phyloP scores from a whole-genome alignment of 192 early-diverging fungal species.

The Mortierella antarctica region DNA sequence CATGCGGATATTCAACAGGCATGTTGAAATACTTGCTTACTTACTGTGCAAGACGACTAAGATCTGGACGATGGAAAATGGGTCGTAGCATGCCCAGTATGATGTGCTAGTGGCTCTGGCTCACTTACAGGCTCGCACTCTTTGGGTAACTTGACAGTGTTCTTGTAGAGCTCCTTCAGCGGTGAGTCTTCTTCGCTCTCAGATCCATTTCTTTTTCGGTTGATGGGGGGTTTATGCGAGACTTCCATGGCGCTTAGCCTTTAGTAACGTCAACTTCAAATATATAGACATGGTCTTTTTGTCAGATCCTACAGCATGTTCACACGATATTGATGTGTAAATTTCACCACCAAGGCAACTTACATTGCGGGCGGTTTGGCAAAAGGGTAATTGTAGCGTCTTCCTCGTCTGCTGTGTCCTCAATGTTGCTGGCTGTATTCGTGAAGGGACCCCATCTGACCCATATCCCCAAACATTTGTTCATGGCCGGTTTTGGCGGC shows the following conservation, averaged over 20 bases:
- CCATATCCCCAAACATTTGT: no score
- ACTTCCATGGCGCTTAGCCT: constrained; percentile 8
- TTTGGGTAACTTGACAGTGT: constrained; percentile 22
- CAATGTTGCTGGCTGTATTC: constrained; percentile 4
- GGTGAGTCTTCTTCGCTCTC: constrained; percentile 21
- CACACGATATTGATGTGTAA: neutral
- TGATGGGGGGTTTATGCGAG: neutral
- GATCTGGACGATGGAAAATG: constrained; percentile 16
- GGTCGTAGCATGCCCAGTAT: constrained; percentile 23
- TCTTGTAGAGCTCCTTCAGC: constrained; percentile 25
- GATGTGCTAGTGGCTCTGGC: constrained; percentile 17
- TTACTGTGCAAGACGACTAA: constrained; percentile 21
- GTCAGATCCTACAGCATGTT: constrained; percentile 2
- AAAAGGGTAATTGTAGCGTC: constrained; percentile 5
- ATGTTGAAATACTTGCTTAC: constrained; percentile 5
- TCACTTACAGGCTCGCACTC: constrained; percentile 14
- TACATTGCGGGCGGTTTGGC: constrained; percentile 12
- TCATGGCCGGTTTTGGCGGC: no score
- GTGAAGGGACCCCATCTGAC: no score
- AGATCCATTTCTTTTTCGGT: constrained; percentile 15
- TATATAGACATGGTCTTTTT: no score
- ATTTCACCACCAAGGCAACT: constrained; percentile 8
- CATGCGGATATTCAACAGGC: neutral
- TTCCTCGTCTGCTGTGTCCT: constrained; percentile 10
- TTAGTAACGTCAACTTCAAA: constrained; percentile 10